Evolutionary conservation across 225 moss, liverwort and hornwort species (phyloP), one percentile per base, ranked within the genome.

Genomic region (Takakia lepidozioides): DNA sequence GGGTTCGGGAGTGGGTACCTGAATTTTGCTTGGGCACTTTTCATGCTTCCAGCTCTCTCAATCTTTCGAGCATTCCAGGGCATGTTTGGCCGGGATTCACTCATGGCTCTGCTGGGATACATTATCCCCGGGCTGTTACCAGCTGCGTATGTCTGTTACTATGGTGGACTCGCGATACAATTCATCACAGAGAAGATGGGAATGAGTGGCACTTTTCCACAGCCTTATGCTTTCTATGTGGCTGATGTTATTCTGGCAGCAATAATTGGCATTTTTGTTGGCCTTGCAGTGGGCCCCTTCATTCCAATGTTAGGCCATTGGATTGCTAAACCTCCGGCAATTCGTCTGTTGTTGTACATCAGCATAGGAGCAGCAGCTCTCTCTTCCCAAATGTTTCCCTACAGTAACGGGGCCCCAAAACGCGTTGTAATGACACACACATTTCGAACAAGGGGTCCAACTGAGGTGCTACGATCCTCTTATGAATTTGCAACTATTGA

Each of bases 161-260:
- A 87, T 48, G 74, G 84, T 58, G 95, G 87, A 48, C 76, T 98
- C 36, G 76, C 84, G 3, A 28, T 98, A 43, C 84, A 85, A 58
- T 73, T 98, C 22, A 46, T 91, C 20, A 80, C 71, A 15, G 95
- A 98, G 66, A 98, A 98, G 53, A 80, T 87, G 65, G 95, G 95
- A 27, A 98, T 98, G 90, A 90, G 80, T 29, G 95, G 95, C 46
- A 87, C 87, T 9, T 71, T 69, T 65, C 87, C 95, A 43, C 75
- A 81, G 26, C 63, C 82, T 9, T 66, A 84, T 49, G 76, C 90
- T 37, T 90, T 90, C 37, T 98, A 85, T 29, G 54, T 98, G 14
- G 51, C 85, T 9, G 95, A 98, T 41, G 82, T 85, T 35, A 76
- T 91, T 58, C 59, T 91, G 48, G 84, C 95, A 27, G 51, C 83